Evolutionary conservation across 495 filamentous ascomycete genomes (phyloP), one percentile per base, ranked within the genome.

Genomic region (Penicillium psychrofluorescens): DNA sequence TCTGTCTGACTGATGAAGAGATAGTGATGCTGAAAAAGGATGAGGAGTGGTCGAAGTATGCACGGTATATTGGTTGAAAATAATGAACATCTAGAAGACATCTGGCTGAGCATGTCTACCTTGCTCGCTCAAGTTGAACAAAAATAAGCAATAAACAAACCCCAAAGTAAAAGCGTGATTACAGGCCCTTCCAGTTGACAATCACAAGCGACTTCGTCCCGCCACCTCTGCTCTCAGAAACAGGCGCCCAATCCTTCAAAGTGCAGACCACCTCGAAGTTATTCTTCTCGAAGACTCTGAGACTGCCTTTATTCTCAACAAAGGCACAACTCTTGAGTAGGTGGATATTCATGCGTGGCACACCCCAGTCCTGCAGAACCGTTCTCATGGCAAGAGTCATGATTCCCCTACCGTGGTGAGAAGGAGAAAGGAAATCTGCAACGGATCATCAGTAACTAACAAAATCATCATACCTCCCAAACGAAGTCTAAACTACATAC

Each of bases 1-100:
- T 75, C 7, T 75, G 71, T 53, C 58, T 76, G 48, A 60, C 54
- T 27, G 59, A 71, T 22, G 61, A 61, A 35, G 72, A 76, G 43
- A 50, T 72, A 43, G 42, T 51, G 36, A 49, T 40, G 9, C 43
- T 76, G 49, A 64, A 43, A 43, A 47, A 8, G 9, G 67, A 76
- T 60, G 42, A 45, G 43, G 55, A 63, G 22, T 70, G 64, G 48
- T 43, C 15, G 7, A 52, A 41, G 36, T 62, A 54, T 56, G 53
- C 50, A 14, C 43, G 22, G 33, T 61, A 53, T 47, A 50, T 65
- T 36, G 64, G 55, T n/a, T 47, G 36, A 45, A 29, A 22, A 22
- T 22, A 22, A 22, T 3, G 4, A 0, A 22, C 6, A 22, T 22
- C 2, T 22, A 22, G 22, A 22, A 22, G 22, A 22, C 22, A 22